phyloP scores from a whole-genome alignment of 148 eudicot species.

The Diospyros kaki region DNA sequence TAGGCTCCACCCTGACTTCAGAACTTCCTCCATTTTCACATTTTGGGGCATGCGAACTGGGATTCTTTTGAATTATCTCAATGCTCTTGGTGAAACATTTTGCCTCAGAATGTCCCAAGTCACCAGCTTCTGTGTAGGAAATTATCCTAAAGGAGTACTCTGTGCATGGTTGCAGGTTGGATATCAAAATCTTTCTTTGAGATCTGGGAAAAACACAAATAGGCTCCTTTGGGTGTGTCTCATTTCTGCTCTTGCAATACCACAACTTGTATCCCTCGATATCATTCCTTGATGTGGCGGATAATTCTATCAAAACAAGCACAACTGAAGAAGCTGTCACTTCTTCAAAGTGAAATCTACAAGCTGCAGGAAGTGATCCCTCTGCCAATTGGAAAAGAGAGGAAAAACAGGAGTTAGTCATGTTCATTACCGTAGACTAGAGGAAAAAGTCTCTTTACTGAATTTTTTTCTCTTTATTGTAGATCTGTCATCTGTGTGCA shows the following conservation, averaged over 20 bases:
- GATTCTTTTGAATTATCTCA: conserved; percentile 44
- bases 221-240: conserved; percentile 54
- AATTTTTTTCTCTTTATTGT: too few species aligned
- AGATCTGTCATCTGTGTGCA: too few species aligned
- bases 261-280: conserved; percentile 85
- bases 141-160: conserved; percentile 73
- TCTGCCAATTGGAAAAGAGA: conserved; percentile 44
- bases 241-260: conserved; percentile 62
- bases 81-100: conserved; percentile 73
- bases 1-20: conserved; percentile 25
- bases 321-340: conserved; percentile 68
- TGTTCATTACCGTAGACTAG: not conserved
- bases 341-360: conserved; percentile 84
- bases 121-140: conserved; percentile 64
- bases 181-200: conserved; percentile 53
- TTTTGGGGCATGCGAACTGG: conserved; percentile 17
- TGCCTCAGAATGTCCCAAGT: conserved; percentile 86
- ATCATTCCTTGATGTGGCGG: conserved; percentile 29
- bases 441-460: not conserved
- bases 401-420: conserved; percentile 11
- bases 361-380: conserved; percentile 84
- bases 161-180: conserved; percentile 71
- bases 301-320: conserved; percentile 60
- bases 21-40: conserved; percentile 33
- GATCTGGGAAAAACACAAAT: conserved; percentile 49